A percentile compares a stretch with the other conserved stretches of the same genome.
Evolutionary conservation across 345 rosid species (phyloP).

Genomic region (Garcia nutans): DNA sequence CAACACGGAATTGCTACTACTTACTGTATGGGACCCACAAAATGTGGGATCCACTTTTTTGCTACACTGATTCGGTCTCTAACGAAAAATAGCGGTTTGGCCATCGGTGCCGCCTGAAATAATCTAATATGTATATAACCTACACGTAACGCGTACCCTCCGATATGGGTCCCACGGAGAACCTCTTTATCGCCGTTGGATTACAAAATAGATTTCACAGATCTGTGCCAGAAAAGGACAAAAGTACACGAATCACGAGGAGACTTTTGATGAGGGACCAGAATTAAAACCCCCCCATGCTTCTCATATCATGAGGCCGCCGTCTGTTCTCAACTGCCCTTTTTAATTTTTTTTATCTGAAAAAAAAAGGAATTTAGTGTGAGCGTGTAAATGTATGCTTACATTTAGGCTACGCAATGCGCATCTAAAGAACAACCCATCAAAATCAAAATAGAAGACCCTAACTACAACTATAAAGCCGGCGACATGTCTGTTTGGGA

Average conservation of each 20-base stretch:
- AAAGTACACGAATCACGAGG: conserved; percentile 45
- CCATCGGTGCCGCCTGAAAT: conserved; percentile 36
- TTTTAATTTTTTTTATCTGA: too few relatives aligned
- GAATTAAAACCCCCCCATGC: conserved; percentile 13
- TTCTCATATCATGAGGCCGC: conserved; percentile 43
- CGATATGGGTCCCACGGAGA: conserved; percentile 6
- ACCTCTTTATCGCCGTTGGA: conserved; percentile 21
- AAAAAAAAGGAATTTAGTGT: background rate
- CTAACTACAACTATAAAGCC: conserved; percentile 25
- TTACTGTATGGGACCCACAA: conserved; percentile 25
- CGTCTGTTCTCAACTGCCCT: background rate
- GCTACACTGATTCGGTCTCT: conserved; percentile 35
- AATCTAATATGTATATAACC: background rate
- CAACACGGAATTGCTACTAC: conserved; percentile 32
- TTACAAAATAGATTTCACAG: background rate
- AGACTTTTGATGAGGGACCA: conserved; percentile 11
- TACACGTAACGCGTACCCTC: conserved; percentile 4
- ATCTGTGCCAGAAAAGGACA: conserved; percentile 16
- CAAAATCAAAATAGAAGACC: background rate
- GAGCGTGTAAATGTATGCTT: conserved; percentile 23
- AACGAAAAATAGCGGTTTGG: conserved; percentile 16
- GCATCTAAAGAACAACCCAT: background rate
- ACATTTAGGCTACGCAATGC: background rate
- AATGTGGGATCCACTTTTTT: background rate
- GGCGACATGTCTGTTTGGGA: conserved; percentile 48